These are phyloP conservation scores for Cavenderia fasciculata DNA, from an alignment of 78 protist genomes.

Conservation along the genomic window DNA sequence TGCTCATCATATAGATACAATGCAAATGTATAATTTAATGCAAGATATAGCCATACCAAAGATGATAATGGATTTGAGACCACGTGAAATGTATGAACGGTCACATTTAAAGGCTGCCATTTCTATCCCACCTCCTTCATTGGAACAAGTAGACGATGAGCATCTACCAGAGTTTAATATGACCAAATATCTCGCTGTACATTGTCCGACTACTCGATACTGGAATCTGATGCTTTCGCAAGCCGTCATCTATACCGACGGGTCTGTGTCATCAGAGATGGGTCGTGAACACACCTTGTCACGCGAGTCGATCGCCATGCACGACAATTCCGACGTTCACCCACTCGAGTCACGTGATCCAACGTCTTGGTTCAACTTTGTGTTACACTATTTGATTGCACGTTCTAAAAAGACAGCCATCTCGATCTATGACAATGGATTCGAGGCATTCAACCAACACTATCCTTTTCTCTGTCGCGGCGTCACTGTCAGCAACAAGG, in stretches of 20 bases:
- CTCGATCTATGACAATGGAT: conserved; percentile 15
- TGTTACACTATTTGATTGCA: neutral
- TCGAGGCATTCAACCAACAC: neutral
- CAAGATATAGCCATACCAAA: conserved; percentile 49
- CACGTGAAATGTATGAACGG: conserved; percentile 3
- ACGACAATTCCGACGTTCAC: neutral
- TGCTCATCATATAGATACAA: neutral
- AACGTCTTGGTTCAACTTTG: conserved; percentile 8
- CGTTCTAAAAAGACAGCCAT: conserved; percentile 7
- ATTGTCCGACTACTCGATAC: neutral
- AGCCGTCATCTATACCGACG: conserved; percentile 9
- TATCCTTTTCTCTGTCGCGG: conserved; percentile 54
- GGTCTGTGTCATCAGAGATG: neutral
- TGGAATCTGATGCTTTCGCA: conserved; percentile 37
- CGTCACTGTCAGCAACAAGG: neutral
- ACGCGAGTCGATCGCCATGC: neutral
- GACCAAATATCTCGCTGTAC: conserved; percentile 7
- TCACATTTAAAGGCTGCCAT: conserved; percentile 12
- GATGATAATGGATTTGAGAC: conserved; percentile 52
- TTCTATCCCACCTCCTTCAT: conserved; percentile 29
- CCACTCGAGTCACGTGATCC: neutral
- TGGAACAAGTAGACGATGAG: neutral
- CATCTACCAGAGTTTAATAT: conserved; percentile 10
- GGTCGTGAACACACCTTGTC: neutral
- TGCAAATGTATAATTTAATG: conserved; percentile 43